Conservation (phyloP, 306 rosid species). For the Gastrolobium villosum region DNA sequence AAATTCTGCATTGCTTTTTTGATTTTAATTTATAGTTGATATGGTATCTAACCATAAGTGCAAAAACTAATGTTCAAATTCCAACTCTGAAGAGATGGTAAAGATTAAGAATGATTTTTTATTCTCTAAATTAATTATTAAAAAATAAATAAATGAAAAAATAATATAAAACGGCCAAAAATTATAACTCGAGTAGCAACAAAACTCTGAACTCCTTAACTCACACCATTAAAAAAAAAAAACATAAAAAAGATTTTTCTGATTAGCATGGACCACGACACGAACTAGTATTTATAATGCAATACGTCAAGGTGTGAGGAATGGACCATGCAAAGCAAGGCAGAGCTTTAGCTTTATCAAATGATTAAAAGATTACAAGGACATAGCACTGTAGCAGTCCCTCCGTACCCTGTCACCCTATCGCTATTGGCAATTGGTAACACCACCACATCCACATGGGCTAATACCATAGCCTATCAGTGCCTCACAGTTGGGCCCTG, state of each 20-base stretch:
- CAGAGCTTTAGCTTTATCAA: neutral
- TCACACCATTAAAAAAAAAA: neutral
- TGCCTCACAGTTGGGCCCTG: slow-evolving; percentile 19
- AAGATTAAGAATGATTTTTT: neutral
- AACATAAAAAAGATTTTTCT: neutral
- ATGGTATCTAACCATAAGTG: neutral
- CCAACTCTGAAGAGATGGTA: neutral
- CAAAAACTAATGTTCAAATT: neutral
- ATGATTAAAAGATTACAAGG: neutral
- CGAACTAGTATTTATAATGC: neutral
- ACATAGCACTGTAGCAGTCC: neutral
- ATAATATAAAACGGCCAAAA: neutral
- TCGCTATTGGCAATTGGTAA: neutral
- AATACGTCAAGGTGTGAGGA: neutral
- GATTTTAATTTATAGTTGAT: neutral
- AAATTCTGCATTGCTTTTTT: neutral
- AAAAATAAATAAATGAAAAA: neutral
- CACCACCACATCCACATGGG: neutral
- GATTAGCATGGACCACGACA: slow-evolving; percentile 37
- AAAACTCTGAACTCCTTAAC: neutral
- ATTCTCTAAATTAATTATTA: neutral
- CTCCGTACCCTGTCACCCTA: neutral
- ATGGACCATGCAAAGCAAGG: slow-evolving; percentile 23
- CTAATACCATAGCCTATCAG: neutral
- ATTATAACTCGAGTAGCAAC: neutral